These are phyloP conservation scores for Tirmania nivea DNA, from an alignment of 495 filamentous ascomycete species.

Conservation along the genomic window DNA sequence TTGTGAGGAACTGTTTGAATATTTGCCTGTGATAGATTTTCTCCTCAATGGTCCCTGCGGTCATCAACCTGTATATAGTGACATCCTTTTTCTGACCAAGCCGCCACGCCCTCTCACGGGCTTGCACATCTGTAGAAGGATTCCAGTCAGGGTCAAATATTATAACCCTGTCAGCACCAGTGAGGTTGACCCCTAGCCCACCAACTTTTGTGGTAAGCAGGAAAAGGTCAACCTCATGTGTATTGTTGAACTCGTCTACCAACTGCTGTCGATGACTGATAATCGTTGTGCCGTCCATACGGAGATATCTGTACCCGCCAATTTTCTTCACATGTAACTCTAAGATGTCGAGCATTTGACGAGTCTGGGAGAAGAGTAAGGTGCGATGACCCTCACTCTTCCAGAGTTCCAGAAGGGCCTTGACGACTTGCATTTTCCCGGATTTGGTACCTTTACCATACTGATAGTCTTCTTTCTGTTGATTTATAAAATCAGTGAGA, in stretches of 20 bases:
- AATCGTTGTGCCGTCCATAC: slow-evolving; percentile 82
- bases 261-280: slow-evolving; percentile 63
- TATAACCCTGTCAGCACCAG: slow-evolving; percentile 84
- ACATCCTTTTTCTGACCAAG: slow-evolving; percentile 87
- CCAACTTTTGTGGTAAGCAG: slow-evolving; percentile 87
- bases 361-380: slow-evolving; percentile 70
- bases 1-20: slow-evolving; percentile 86
- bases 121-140: slow-evolving; percentile 78
- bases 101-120: slow-evolving; percentile 89
- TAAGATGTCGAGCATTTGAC: slow-evolving; percentile 83
- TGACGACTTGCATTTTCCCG: slow-evolving; percentile 86
- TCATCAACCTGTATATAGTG: slow-evolving; percentile 85
- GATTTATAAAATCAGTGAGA: too few relatives aligned
- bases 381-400: slow-evolving; percentile 75
- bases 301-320: slow-evolving; percentile 46
- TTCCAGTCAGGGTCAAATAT: slow-evolving; percentile 99
- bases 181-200: slow-evolving; percentile 80
- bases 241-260: slow-evolving; percentile 78
- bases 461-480: slow-evolving; percentile 33
- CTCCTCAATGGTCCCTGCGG: slow-evolving; percentile 92
- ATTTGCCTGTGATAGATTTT: slow-evolving; percentile 98
- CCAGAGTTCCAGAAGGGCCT: slow-evolving; percentile 66
- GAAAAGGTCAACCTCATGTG: slow-evolving; percentile 63
- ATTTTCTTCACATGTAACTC: slow-evolving; percentile 52
- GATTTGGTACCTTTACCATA: slow-evolving; percentile 59